These are phyloP conservation scores for Psilocybe mexicana DNA, from an alignment of 1,284 basidiomycete genomes.

Conservation along the genomic window DNA sequence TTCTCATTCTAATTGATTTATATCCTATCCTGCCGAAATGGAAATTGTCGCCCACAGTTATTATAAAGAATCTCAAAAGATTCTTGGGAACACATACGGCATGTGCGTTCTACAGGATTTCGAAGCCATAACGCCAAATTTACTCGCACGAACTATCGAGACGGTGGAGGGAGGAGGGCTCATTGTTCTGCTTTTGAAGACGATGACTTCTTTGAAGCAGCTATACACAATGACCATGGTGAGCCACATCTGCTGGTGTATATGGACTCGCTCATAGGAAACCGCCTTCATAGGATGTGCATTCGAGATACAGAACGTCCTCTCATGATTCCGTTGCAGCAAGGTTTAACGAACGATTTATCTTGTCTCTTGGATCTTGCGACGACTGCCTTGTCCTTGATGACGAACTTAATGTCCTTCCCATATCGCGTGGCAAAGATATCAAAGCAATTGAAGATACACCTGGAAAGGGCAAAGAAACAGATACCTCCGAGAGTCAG, in stretches of 20 bases:
- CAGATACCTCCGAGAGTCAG: conserved; percentile 50
- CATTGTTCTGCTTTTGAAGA: conserved; percentile 90
- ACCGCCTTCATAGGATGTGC: conserved; percentile 72
- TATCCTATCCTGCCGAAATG: not conserved
- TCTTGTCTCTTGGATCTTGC: conserved; percentile 90
- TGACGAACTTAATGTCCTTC: conserved; percentile 97
- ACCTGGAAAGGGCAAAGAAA: conserved; percentile 42
- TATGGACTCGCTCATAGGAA: not conserved
- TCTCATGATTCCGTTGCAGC: conserved; percentile 90
- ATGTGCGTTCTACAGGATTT: conserved; percentile 99
- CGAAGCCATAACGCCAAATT: conserved; percentile 97
- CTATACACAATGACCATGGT: conserved; percentile 98
- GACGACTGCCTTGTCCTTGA: conserved; percentile 93
- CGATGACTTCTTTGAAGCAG: conserved; percentile 93
- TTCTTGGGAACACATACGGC: conserved; percentile 96
- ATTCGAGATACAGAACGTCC: conserved; percentile 89
- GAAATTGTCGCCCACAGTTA: conserved; percentile 32
- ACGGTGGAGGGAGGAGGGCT: conserved; percentile 98
- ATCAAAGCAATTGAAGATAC: conserved; percentile 70
- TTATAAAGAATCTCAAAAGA: conserved; percentile 94
- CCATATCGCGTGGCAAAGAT: conserved; percentile 95
- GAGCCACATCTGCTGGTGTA: conserved; percentile 24
- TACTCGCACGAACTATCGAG: conserved; percentile 96
- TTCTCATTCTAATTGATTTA: conserved; percentile 2
- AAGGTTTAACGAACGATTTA: conserved; percentile 98